Conservation (phyloP, 2,329 filamentous ascomycete genomes). For the Xylaria digitata region DNA sequence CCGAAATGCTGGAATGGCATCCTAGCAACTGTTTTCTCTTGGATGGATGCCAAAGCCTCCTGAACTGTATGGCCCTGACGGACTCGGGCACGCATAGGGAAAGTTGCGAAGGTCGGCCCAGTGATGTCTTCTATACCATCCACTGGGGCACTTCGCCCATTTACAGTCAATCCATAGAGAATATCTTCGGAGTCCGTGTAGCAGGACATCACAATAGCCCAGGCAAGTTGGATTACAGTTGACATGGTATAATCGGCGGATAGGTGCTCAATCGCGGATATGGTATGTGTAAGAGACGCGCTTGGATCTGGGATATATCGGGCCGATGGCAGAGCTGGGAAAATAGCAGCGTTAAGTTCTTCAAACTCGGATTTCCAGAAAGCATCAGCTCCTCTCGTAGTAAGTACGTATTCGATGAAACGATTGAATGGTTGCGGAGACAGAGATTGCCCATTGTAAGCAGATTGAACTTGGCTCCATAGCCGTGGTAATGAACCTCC, state of each 20-base stretch:
- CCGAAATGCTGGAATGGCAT: slow-evolving; percentile 28
- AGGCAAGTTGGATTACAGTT: slow-evolving; percentile 17
- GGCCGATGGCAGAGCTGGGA: slow-evolving; percentile 21
- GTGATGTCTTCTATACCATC: slow-evolving; percentile 18
- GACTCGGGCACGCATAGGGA: slow-evolving; percentile 16
- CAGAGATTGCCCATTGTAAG: too few relatives aligned
- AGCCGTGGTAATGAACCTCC: too few relatives aligned
- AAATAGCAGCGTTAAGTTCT: slow-evolving; percentile 12
- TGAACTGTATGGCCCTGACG: background rate
- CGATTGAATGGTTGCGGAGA: too few relatives aligned
- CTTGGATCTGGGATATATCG: slow-evolving; percentile 17
- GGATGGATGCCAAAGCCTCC: slow-evolving; percentile 9
- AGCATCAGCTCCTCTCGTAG: too few relatives aligned
- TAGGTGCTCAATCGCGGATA: background rate
- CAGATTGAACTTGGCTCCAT: too few relatives aligned
- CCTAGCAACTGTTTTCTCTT: slow-evolving; percentile 8
- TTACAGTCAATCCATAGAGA: slow-evolving; percentile 11
- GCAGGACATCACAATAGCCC: slow-evolving; percentile 22
- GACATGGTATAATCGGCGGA: slow-evolving; percentile 9
- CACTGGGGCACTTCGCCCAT: slow-evolving; percentile 10
- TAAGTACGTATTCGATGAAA: too few relatives aligned
- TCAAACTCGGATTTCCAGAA: too few relatives aligned
- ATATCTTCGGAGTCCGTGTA: slow-evolving; percentile 26
- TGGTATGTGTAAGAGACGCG: slow-evolving; percentile 3
- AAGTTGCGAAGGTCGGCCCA: slow-evolving; percentile 27